A percentile compares a stretch with the other conserved stretches of the same genome.
phyloP scores from a whole-genome alignment of 192 early-diverging fungal genomes.

The Geosiphon pyriformis region DNA sequence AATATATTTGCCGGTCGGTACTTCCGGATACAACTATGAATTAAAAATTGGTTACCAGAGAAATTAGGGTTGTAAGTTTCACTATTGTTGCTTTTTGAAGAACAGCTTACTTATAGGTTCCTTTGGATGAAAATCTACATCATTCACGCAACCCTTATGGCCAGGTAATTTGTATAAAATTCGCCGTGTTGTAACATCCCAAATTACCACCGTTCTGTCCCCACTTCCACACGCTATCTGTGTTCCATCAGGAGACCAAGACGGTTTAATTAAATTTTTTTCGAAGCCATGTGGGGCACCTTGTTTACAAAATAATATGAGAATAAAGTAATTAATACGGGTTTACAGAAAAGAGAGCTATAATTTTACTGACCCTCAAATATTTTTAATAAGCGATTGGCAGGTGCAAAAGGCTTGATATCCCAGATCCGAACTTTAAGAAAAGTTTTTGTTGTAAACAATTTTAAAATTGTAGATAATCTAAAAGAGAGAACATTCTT shows the following conservation, averaged over 20 bases:
- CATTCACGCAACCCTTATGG: constrained; percentile 90
- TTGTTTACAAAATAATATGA: not conserved
- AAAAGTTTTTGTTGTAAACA: not conserved
- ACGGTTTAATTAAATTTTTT: constrained; percentile 85
- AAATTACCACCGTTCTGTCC: constrained; percentile 87
- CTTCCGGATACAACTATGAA: constrained; percentile 67
- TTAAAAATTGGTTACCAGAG: constrained; percentile 2
- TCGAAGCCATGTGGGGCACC: constrained; percentile 96
- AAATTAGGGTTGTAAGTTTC: no score
- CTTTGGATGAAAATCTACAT: constrained; percentile 87
- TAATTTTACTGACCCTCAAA: constrained; percentile 53
- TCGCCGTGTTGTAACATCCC: constrained; percentile 70
- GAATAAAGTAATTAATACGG: not conserved
- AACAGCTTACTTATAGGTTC: constrained; percentile 64
- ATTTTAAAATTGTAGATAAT: not conserved
- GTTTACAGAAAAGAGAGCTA: not conserved
- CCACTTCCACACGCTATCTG: constrained; percentile 82
- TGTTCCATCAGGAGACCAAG: constrained; percentile 81
- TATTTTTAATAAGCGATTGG: constrained; percentile 68
- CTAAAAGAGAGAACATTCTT: not conserved
- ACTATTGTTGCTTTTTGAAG: not conserved
- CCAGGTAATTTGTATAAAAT: constrained; percentile 94
- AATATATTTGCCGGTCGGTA: constrained; percentile 81
- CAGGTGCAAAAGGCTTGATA: constrained; percentile 78
- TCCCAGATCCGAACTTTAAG: constrained; percentile 82